Evolutionary conservation across 805 yeast species (phyloP).

Genomic region (Metschnikowia lochheadii): DNA sequence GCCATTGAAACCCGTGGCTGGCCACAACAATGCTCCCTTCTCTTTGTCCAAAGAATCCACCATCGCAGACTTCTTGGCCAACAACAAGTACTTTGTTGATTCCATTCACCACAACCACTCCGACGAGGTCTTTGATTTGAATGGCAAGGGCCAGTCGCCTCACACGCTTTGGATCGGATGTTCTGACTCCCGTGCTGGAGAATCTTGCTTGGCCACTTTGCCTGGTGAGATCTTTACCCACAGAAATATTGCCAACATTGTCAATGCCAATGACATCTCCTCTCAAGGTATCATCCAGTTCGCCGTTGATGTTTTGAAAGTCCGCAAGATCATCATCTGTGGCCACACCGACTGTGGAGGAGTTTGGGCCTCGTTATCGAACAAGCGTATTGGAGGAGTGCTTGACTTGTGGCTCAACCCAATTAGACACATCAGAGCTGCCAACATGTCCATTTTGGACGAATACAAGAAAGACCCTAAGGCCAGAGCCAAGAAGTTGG

Average conservation of each 20-base stretch:
- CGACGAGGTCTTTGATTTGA: constrained; percentile 17
- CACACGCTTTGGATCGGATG: constrained; percentile 22
- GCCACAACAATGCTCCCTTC: constrained; percentile 37
- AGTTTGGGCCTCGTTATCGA: constrained; percentile 20
- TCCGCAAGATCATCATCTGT: constrained; percentile 19
- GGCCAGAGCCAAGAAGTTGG: constrained; percentile 19
- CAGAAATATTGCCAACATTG: constrained; percentile 20
- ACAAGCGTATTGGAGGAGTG: constrained; percentile 20
- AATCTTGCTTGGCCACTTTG: constrained; percentile 17
- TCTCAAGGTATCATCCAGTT: constrained; percentile 20
- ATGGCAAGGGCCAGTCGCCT: constrained; percentile 20
- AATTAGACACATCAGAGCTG: constrained; percentile 20
- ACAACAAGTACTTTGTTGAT: constrained; percentile 19
- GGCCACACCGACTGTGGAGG: constrained; percentile 23
- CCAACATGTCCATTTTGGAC: constrained; percentile 15
- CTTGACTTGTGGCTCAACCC: constrained; percentile 22
- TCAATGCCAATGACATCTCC: constrained; percentile 19
- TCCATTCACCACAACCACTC: constrained; percentile 19
- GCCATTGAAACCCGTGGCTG: constrained; percentile 14
- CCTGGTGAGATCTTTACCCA: constrained; percentile 22
- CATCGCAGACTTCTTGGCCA: constrained; percentile 17
- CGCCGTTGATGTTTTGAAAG: constrained; percentile 20
- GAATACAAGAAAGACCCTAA: constrained; percentile 15
- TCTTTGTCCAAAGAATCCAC: constrained; percentile 37
- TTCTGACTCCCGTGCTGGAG: constrained; percentile 20